Conservation (phyloP, 2,329 filamentous ascomycete species). For the Neopestalotiopsis sp. region DNA sequence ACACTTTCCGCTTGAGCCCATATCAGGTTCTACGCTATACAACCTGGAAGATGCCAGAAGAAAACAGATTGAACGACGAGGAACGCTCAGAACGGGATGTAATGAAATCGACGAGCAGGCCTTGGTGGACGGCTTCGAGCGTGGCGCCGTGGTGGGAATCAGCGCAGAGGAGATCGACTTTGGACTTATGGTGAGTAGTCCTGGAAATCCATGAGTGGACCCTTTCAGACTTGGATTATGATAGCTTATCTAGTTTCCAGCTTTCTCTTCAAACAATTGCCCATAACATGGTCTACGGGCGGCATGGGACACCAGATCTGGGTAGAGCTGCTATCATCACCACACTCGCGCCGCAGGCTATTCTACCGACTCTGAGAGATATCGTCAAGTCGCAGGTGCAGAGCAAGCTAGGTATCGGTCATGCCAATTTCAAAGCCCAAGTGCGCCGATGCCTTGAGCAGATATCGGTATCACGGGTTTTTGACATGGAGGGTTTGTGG, state of each 20-base stretch:
- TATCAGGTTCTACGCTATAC: slow-evolving; percentile 49
- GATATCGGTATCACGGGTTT: slow-evolving; percentile 60
- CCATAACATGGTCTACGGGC: slow-evolving; percentile 39
- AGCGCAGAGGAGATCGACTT: slow-evolving; percentile 58
- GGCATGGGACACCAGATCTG: neutral
- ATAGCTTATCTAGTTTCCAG: slow-evolving; percentile 21
- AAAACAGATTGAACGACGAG: slow-evolving; percentile 34
- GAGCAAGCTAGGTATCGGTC: slow-evolving; percentile 24
- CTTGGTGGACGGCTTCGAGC: slow-evolving; percentile 48
- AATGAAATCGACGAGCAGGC: slow-evolving; percentile 53
- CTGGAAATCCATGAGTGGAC: neutral
- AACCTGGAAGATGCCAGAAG: slow-evolving; percentile 43
- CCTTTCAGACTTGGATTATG: neutral
- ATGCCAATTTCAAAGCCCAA: slow-evolving; percentile 25
- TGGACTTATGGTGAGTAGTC: slow-evolving; percentile 48
- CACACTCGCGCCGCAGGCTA: slow-evolving; percentile 45
- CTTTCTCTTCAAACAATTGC: slow-evolving; percentile 55
- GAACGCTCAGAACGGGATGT: slow-evolving; percentile 48
- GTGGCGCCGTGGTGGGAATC: slow-evolving; percentile 58
- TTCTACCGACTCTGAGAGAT: slow-evolving; percentile 48
- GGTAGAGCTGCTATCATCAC: slow-evolving; percentile 51
- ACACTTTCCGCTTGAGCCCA: slow-evolving; percentile 47
- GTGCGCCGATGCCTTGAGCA: slow-evolving; percentile 49
- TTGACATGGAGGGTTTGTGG: slow-evolving; percentile 62
- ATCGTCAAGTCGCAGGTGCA: slow-evolving; percentile 43